Base-by-base conservation (phyloP, 768 basidiomycete genomes). In the Coprinellus micaceus region DNA sequence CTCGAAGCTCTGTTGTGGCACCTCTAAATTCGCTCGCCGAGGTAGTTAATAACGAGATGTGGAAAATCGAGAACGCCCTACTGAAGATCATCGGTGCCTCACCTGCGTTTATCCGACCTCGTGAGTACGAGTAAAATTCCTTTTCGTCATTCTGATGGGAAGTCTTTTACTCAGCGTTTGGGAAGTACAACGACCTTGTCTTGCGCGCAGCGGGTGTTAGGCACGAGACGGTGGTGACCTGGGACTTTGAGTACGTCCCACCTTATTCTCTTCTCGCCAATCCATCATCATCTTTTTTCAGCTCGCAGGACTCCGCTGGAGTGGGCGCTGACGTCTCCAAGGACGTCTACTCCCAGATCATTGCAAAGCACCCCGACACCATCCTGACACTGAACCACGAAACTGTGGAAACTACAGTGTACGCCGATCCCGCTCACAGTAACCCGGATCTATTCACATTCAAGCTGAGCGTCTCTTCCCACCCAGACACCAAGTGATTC, bases 371-470 rank as follows among this genome's bases (percentile, higher is more conserved):
- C 33, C 77, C 76, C 0, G 54, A 60, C 17, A 74, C 63, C 12
- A 64, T 76, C n/a, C 60, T 78, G 43, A 69, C 74, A 12, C 63
- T 78, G 39, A 70, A 76, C 53, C 76, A 78, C 55, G 76, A 77
- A 57, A 66, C 67, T 10, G 60, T 70, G 17, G 64, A 70, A 73
- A 41, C 26, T 69, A 62, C 22, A 28, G 25, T 13, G 33, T 43
- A n/a, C 26, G 22, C n/a, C 7, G 41, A 26, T 26, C 47, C 6
- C 19, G 28, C 47, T 28, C 6, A 46, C 24, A 10, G 2, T 9
- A 6, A 3, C n/a, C 4, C 26, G 19, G 24, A 6, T 43, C 22
- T 29, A 24, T n/a, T 37, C 24, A 33, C 13, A 67, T 60, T 21
- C 56, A 63, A 12, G 63, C 66, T 24, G 64, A 60, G 68, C 69